phyloP scores from a whole-genome alignment of 2,329 filamentous ascomycete species.

The Venturia nashicola region DNA sequence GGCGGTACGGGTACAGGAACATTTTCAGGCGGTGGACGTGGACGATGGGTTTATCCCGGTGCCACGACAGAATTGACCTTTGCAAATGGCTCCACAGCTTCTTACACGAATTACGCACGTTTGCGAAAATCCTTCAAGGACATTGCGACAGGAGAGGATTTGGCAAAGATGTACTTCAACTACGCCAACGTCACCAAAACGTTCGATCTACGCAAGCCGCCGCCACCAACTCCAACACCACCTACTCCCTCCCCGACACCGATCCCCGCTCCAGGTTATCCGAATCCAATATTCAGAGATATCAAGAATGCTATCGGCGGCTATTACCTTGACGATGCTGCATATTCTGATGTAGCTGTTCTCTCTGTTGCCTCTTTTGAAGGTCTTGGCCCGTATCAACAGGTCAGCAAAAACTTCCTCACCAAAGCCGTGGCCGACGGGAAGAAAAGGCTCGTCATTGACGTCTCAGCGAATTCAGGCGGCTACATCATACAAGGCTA shows the following conservation, averaged over 20 bases:
- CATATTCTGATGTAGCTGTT: slow-evolving; percentile 34
- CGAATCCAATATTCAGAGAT: slow-evolving; percentile 26
- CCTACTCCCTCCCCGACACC: slow-evolving; percentile 7
- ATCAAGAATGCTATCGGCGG: slow-evolving; percentile 32
- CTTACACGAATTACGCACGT: slow-evolving; percentile 31
- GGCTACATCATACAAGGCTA: slow-evolving; percentile 48
- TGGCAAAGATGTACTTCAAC: slow-evolving; percentile 26
- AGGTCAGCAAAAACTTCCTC: slow-evolving; percentile 29
- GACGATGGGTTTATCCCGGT: slow-evolving; percentile 31
- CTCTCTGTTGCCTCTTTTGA: slow-evolving; percentile 32
- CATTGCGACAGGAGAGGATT: slow-evolving; percentile 28
- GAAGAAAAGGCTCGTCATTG: slow-evolving; percentile 49
- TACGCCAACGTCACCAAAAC: not conserved
- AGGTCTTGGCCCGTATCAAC: slow-evolving; percentile 25
- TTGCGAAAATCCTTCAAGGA: slow-evolving; percentile 29
- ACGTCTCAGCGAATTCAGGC: slow-evolving; percentile 46
- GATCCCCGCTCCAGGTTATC: slow-evolving; percentile 28
- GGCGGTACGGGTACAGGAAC: slow-evolving; percentile 29
- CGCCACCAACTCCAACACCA: slow-evolving; percentile 7
- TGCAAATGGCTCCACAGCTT: slow-evolving; percentile 30
- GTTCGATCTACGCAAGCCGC: not conserved
- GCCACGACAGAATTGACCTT: slow-evolving; percentile 31
- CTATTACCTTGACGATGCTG: slow-evolving; percentile 32
- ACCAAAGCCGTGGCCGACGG: slow-evolving; percentile 32
- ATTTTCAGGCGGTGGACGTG: slow-evolving; percentile 32